These are phyloP conservation scores for Clarireedia sp. DNA, from an alignment of 2,329 filamentous ascomycete genomes.

Conservation along the genomic window DNA sequence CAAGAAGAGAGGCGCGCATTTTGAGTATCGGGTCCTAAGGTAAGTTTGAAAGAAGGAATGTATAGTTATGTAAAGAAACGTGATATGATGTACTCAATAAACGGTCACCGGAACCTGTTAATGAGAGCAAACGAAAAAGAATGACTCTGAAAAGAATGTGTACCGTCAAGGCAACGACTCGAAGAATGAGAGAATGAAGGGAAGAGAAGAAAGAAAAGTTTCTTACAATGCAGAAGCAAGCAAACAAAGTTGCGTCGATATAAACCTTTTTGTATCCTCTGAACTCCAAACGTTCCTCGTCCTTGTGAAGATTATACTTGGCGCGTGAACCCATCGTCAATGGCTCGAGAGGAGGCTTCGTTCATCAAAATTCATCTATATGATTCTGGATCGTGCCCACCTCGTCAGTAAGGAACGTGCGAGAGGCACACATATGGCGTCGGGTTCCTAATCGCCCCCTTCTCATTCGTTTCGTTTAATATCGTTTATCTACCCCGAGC, in stretches of 20 bases:
- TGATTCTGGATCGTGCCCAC: background rate
- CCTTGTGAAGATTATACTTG: background rate
- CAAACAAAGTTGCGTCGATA: background rate
- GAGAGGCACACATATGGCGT: background rate
- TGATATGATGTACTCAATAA: background rate
- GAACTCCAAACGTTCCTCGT: background rate
- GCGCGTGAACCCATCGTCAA: background rate
- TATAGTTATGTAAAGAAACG: background rate
- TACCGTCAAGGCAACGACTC: slow-evolving; percentile 5
- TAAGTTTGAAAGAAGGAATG: background rate
- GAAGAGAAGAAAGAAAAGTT: background rate
- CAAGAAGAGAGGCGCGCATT: slow-evolving; percentile 3
- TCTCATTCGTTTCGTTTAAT: background rate
- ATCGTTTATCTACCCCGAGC: background rate
- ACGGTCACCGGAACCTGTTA: slow-evolving; percentile 5
- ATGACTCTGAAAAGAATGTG: slow-evolving; percentile 7
- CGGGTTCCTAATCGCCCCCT: background rate
- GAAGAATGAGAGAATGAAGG: background rate
- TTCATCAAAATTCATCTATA: slow-evolving; percentile 1
- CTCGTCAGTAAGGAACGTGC: background rate
- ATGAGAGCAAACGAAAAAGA: slow-evolving; percentile 4
- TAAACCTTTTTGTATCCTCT: slow-evolving; percentile 6
- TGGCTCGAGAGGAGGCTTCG: background rate
- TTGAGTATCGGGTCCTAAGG: background rate
- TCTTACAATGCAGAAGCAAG: background rate